Percentiles rank a stretch among this genome's conserved stretches.
Evolutionary conservation across 2,329 filamentous ascomycete genomes (phyloP).

Genomic region (Neopestalotiopsis rosae): DNA sequence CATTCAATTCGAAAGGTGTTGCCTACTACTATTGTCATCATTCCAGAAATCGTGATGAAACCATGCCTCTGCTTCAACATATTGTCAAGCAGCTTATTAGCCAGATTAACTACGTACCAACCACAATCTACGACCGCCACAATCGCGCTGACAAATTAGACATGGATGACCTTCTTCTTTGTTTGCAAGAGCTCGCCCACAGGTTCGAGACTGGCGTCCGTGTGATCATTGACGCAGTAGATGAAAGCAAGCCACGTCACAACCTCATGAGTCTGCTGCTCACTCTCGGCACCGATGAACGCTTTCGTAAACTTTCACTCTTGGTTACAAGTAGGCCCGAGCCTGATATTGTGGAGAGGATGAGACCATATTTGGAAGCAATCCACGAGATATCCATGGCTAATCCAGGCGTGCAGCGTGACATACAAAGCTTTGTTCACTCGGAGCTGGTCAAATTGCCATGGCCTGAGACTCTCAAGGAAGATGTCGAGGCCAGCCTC

Average conservation of each 20-base stretch:
- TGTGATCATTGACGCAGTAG: constrained; percentile 36
- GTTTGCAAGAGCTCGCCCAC: constrained; percentile 26
- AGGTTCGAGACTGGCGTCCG: constrained; percentile 27
- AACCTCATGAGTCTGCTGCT: constrained; percentile 28
- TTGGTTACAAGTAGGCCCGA: constrained; percentile 37
- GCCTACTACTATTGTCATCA: constrained; percentile 40
- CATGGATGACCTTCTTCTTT: constrained; percentile 26
- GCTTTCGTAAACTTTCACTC: constrained; percentile 32
- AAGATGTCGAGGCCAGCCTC: constrained; percentile 23
- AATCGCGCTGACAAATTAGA: constrained; percentile 15
- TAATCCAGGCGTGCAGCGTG: constrained; percentile 31
- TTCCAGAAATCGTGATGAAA: constrained; percentile 33
- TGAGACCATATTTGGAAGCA: constrained; percentile 8
- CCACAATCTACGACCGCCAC: constrained; percentile 22
- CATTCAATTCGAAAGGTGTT: constrained; percentile 23
- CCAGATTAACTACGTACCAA: constrained; percentile 24
- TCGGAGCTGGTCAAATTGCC: constrained; percentile 21
- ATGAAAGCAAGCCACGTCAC: constrained; percentile 32
- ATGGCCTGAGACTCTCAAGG: constrained; percentile 20
- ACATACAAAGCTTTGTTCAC: constrained; percentile 30
- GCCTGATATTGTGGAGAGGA: constrained; percentile 28
- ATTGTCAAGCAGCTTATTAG: constrained; percentile 31
- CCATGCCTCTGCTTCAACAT: constrained; percentile 32
- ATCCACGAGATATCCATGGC: constrained; percentile 31
- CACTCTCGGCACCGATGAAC: constrained; percentile 27